A percentile compares a stretch with the other conserved stretches of the same genome.
phyloP scores from a whole-genome alignment of 768 basidiomycete genomes.

The Pleurotus giganteus region DNA sequence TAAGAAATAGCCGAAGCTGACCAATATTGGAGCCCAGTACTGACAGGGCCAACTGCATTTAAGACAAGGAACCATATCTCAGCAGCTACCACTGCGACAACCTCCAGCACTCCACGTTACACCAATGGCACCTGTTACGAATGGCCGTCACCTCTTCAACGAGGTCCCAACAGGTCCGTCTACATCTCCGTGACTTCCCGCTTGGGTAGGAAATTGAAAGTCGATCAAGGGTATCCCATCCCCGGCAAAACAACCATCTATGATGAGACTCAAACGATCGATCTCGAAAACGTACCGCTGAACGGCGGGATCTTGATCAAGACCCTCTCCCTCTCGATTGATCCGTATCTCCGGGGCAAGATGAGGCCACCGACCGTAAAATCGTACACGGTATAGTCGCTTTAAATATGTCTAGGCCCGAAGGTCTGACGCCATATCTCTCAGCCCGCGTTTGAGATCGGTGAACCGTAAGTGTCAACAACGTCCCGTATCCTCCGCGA shows the following conservation, averaged over 20 bases:
- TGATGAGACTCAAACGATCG: slow-evolving; percentile 39
- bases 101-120: no score
- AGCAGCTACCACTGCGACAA: no score
- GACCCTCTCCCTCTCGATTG: slow-evolving; percentile 41
- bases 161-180: slow-evolving; percentile 6
- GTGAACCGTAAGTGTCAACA: slow-evolving; percentile 20
- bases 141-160: slow-evolving; percentile 8
- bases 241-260: slow-evolving; percentile 38
- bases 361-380: slow-evolving; percentile 29
- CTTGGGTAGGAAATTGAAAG: no score
- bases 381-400: slow-evolving; percentile 17
- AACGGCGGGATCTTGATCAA: slow-evolving; percentile 42
- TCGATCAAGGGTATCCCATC: slow-evolving; percentile 7
- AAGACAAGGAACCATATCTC: no score
- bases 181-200: neutral
- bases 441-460: slow-evolving; percentile 15
- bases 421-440: neutral
- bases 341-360: slow-evolving; percentile 39
- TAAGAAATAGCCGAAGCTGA: no score
- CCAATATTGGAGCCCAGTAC: no score
- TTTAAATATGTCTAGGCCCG: neutral
- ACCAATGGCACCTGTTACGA: slow-evolving; percentile 24
- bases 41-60: no score
- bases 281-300: slow-evolving; percentile 36
- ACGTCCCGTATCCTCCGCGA: no score